phyloP scores from a whole-genome alignment of 1,284 basidiomycete genomes.

The Austroboletus novae-zelandiae region DNA sequence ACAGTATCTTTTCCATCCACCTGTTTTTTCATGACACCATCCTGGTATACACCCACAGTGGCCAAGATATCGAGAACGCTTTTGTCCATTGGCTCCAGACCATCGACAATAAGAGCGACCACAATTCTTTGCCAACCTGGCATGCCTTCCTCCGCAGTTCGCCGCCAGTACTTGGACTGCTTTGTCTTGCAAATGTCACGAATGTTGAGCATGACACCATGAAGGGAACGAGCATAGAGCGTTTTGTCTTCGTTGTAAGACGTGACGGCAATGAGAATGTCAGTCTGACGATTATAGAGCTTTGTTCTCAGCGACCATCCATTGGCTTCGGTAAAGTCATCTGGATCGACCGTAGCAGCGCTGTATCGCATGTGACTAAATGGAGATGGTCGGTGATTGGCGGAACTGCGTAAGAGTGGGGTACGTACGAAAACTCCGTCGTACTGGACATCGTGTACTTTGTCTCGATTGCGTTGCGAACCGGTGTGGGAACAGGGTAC shows the following conservation, averaged over 20 bases:
- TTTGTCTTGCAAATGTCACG: constrained; percentile 98
- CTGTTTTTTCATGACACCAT: constrained; percentile 95
- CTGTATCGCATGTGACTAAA: constrained; percentile 87
- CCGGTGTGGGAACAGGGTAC: constrained; percentile 86
- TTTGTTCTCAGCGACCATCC: constrained; percentile 85
- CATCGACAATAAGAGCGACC: constrained; percentile 92
- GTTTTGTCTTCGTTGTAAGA: constrained; percentile 93
- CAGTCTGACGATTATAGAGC: constrained; percentile 87
- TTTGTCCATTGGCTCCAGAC: constrained; percentile 96
- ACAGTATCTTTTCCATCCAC: constrained; percentile 92
- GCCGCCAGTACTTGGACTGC: constrained; percentile 91
- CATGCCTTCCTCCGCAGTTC: constrained; percentile 80
- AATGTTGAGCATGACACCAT: constrained; percentile 97
- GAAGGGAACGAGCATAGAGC: constrained; percentile 87
- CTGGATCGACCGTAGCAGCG: constrained; percentile 92
- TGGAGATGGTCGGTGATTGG: constrained; percentile 7
- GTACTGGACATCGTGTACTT: constrained; percentile 72
- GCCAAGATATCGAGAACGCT: constrained; percentile 86
- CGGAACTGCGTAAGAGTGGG: not conserved
- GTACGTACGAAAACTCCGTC: constrained; percentile 81
- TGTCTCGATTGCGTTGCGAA: constrained; percentile 81
- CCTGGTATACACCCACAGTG: constrained; percentile 88
- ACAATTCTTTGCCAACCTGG: constrained; percentile 95
- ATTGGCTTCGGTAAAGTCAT: constrained; percentile 82
- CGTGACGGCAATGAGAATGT: constrained; percentile 90